Evolutionary conservation across 169 alveolate species (phyloP).

Genomic region (Plasmodium chabaudi): DNA sequence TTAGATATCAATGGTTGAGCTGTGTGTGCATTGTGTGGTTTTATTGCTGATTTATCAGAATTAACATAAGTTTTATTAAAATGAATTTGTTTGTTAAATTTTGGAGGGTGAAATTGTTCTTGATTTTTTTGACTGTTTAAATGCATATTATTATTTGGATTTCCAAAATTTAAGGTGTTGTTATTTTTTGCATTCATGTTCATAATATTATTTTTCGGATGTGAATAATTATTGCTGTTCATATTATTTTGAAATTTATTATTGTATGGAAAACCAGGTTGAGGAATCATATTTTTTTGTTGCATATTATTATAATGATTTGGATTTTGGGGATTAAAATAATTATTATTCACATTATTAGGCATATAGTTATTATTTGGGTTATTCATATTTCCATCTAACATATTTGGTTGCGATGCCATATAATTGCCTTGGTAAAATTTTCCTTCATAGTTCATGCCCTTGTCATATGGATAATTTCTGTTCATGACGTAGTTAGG

Average conservation of each 20-base stretch:
- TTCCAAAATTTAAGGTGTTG: conserved; percentile 4
- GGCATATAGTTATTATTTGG: neutral
- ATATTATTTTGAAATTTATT: conserved; percentile 32
- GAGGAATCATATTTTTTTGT: conserved; percentile 17
- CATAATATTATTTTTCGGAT: conserved; percentile 22
- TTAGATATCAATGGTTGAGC: neutral
- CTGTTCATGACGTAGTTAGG: conserved; percentile 25
- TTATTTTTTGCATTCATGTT: conserved; percentile 11
- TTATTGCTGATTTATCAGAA: conserved; percentile 4
- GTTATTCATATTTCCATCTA: conserved; percentile 9
- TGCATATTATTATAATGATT: conserved; percentile 7
- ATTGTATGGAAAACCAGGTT: conserved; percentile 15
- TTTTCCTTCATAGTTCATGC: conserved; percentile 3
- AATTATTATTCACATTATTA: conserved; percentile 16
- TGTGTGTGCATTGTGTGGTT: neutral
- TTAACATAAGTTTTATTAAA: neutral
- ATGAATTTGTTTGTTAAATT: neutral
- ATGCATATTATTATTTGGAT: conserved; percentile 3
- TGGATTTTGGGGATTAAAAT: conserved; percentile 3
- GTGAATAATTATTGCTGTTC: conserved; percentile 10
- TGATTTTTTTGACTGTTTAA: neutral
- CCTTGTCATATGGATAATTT: conserved; percentile 2
- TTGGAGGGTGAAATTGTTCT: neutral
- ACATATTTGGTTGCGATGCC: neutral
- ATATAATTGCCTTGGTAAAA: conserved; percentile 32